Percentiles rank a stretch among this genome's conserved stretches.
Conservation (phyloP, 352 stramenopile genomes). For the Phytophthora sp. region DNA sequence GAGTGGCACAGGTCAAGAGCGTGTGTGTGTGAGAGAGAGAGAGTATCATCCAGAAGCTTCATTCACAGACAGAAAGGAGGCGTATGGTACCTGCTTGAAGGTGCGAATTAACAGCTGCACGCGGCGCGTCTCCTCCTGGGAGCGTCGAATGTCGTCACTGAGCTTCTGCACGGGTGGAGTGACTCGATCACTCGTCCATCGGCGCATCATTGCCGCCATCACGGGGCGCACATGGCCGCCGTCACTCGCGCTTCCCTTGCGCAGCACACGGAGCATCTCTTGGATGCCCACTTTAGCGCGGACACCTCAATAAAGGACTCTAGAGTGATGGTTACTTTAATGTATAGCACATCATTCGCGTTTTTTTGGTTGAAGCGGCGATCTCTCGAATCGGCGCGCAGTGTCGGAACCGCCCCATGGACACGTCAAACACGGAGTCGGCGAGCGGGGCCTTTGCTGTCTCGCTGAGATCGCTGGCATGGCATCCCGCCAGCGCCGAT, state of each 20-base stretch:
- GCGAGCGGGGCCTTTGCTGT: constrained; percentile 47
- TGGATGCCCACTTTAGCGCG: too few species aligned
- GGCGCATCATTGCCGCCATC: neutral
- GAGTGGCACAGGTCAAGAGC: neutral
- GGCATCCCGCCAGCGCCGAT: constrained; percentile 16
- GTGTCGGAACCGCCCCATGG: constrained; percentile 15
- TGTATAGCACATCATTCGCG: constrained; percentile 14
- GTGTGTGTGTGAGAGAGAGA: too few species aligned
- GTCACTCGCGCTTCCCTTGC: constrained; percentile 4
- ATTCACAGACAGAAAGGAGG: neutral
- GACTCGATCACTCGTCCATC: constrained; percentile 28
- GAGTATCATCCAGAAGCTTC: neutral
- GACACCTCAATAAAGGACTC: too few species aligned
- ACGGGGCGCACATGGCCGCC: constrained; percentile 2
- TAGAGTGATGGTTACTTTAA: constrained; percentile 17
- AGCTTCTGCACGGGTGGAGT: constrained; percentile 60
- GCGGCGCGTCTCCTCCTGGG: constrained; percentile 84
- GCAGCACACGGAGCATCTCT: constrained; percentile 34
- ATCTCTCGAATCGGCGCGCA: neutral
- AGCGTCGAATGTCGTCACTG: constrained; percentile 80
- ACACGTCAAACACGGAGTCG: constrained; percentile 4
- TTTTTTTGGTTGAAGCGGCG: constrained; percentile 30
- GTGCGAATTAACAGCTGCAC: constrained; percentile 87
- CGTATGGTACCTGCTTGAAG: constrained; percentile 72
- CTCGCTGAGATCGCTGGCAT: constrained; percentile 40